Evolutionary conservation across 208 protist species (phyloP).

Genomic region (Acanthamoeba triangularis): DNA sequence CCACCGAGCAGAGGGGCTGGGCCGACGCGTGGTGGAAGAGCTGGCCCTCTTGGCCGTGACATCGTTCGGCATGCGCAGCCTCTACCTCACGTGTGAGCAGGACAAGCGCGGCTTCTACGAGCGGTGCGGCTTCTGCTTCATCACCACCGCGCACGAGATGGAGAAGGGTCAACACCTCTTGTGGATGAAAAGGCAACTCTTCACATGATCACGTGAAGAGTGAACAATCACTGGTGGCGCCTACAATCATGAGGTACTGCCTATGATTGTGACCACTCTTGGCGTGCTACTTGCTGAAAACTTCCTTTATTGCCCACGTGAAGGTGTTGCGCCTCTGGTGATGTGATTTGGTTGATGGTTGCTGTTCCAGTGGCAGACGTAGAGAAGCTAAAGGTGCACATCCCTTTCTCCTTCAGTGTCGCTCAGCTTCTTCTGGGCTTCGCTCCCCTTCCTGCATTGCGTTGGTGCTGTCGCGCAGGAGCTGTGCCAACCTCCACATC

Average conservation of each 20-base stretch:
- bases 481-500: not conserved
- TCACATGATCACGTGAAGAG: not conserved
- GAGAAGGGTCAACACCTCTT: not conserved
- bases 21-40: not conserved
- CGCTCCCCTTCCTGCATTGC: not conserved
- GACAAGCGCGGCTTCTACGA: conserved; percentile 7
- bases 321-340: too few species aligned
- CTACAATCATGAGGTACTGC: too few species aligned
- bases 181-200: not conserved
- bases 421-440: not conserved
- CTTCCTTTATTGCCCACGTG: too few species aligned
- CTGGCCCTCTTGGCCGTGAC: not conserved
- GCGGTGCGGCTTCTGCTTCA: not conserved
- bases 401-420: too few species aligned
- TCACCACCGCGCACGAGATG: not conserved
- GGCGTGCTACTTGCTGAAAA: too few species aligned
- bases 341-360: too few species aligned
- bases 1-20: not conserved
- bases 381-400: too few species aligned
- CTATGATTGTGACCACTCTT: too few species aligned
- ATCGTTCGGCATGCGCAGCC: not conserved
- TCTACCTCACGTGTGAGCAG: not conserved
- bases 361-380: too few species aligned
- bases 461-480: not conserved
- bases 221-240: too few species aligned